Conservation (phyloP, 75 land plant genomes). For the Larix kaempferi region DNA sequence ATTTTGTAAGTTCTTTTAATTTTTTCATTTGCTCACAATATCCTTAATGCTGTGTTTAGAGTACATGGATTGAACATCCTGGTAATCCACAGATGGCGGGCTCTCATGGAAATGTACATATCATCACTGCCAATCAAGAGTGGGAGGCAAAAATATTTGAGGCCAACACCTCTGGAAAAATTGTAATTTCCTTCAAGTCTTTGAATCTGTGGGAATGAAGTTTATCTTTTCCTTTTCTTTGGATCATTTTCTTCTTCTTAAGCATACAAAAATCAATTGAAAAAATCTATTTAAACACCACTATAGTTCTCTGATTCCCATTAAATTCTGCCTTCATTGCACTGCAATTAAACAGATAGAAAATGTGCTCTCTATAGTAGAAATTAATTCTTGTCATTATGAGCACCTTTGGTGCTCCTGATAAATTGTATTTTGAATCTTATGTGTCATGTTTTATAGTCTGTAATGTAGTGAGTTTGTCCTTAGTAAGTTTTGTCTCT, state of each 20-base stretch:
- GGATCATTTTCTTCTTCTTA: not conserved
- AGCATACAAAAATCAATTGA: not conserved
- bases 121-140: conserved; percentile 21
- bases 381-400: no score
- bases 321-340: not conserved
- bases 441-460: no score
- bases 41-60: no score
- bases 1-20: not conserved
- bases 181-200: conserved; percentile 17
- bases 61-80: not conserved
- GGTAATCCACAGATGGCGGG: not conserved
- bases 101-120: conserved; percentile 39
- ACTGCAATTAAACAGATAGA: not conserved
- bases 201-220: not conserved
- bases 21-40: not conserved
- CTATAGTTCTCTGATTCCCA: not conserved
- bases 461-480: no score
- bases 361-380: not conserved
- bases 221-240: not conserved
- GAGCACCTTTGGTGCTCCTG: no score
- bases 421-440: no score
- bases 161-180: conserved; percentile 33
- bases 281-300: not conserved
- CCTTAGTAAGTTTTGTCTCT: no score
- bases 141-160: conserved; percentile 41